Conservation (phyloP, 805 yeast species). For the Zygosaccharomyces pseudorouxii region DNA sequence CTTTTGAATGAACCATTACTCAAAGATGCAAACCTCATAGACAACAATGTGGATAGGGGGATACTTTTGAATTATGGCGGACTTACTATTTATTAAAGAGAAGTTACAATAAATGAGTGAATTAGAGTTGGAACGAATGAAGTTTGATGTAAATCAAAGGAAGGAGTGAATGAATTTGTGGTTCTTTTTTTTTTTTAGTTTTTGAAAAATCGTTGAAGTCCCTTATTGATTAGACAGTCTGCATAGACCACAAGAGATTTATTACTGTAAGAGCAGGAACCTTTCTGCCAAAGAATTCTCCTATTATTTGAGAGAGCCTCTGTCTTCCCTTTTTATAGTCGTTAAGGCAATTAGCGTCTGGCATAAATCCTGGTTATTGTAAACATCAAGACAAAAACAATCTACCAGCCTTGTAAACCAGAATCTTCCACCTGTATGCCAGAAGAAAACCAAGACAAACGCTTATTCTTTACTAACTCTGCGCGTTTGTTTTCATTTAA, state of each 20-base stretch:
- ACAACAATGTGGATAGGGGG: background rate
- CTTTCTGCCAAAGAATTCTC: background rate
- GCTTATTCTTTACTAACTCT: background rate
- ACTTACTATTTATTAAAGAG: too few relatives aligned
- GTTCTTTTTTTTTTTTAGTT: background rate
- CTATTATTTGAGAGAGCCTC: background rate
- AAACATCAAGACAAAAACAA: background rate
- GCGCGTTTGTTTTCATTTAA: background rate
- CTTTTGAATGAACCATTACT: slow-evolving; percentile 18
- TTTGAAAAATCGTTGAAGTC: background rate
- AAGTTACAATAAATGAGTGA: background rate
- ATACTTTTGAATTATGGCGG: background rate
- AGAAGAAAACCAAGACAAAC: background rate
- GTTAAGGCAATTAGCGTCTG: background rate
- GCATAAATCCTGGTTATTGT: background rate
- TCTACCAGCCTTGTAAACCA: background rate
- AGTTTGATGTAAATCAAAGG: background rate
- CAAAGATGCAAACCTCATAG: slow-evolving; percentile 12
- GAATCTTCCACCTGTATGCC: background rate
- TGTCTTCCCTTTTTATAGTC: background rate
- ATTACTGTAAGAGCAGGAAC: background rate
- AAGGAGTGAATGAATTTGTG: slow-evolving; percentile 1
- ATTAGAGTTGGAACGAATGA: background rate
- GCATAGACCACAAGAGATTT: background rate
- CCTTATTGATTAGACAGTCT: background rate